These are phyloP conservation scores for Colletotrichum cereale DNA, from an alignment of 2,329 filamentous ascomycete genomes.

Conservation along the genomic window DNA sequence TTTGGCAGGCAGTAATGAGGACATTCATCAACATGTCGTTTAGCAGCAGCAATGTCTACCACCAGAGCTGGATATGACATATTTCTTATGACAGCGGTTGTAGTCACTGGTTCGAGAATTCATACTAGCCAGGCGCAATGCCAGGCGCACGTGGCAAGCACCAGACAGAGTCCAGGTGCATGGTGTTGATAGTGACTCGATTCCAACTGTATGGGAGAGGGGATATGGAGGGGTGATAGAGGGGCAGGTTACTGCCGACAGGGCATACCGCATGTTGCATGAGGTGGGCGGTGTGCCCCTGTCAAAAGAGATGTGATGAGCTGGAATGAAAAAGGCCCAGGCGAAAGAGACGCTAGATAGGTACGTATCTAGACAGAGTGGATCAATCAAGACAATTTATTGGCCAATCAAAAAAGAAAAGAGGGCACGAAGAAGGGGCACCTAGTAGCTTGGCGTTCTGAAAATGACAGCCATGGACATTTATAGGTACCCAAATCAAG, in stretches of 20 bases:
- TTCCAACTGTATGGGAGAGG: background rate
- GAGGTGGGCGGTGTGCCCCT: background rate
- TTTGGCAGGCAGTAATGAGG: background rate
- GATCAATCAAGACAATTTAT: background rate
- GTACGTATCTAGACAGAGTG: too few relatives aligned
- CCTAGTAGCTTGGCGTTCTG: background rate
- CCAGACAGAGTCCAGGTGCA: background rate
- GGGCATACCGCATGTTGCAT: conserved; percentile 21
- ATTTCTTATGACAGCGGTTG: background rate
- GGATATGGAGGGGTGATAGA: conserved; percentile 3
- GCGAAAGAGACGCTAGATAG: too few relatives aligned
- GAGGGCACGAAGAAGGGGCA: background rate
- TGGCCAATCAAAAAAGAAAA: background rate
- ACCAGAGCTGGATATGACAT: background rate
- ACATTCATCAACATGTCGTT: background rate
- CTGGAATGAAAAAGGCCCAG: background rate
- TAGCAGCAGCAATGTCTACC: background rate
- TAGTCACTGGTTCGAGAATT: background rate
- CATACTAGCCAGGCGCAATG: too few relatives aligned
- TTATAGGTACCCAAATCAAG: too few relatives aligned
- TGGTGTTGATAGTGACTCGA: background rate
- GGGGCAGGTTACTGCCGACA: background rate
- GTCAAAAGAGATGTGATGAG: background rate
- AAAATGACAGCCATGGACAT: conserved; percentile 1
- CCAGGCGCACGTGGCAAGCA: background rate